Evolutionary conservation across 257 asterid genomes (phyloP), one percentile per base, ranked within the genome.

Genomic region (Solanum microdontum): DNA sequence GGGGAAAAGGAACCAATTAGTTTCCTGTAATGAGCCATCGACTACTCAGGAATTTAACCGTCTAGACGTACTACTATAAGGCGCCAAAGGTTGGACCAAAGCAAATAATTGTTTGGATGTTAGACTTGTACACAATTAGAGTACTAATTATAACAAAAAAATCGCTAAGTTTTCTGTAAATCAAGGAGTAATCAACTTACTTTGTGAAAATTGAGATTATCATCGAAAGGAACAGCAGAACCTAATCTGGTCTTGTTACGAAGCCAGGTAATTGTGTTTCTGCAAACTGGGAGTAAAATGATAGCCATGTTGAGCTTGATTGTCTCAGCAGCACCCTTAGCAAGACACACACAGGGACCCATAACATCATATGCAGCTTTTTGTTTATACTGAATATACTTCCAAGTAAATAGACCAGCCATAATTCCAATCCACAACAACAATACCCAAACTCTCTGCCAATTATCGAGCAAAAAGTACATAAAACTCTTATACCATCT

Each of bases 301-400:
- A 97, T 60, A 2, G 99, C 99, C 99, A 97, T 97, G 93, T 97
- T 97, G 36, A 97, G 91, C 94, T 97, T 97, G 39, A 95, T 93
- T 6, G 96, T 97, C 92, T 97, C 99, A n/a, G 99, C 99, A 0
- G 96, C 99, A 2, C 99, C 99, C 83, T 97, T 97, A 23, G 99
- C 99, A 72, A 95, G 7, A 90, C 98, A 94, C 62, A 97, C 98
- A 64, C 99, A 97, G 19, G 90, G 91, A 11, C 99, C 99, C 97
- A 95, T 93, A 1, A 97, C 96, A 0, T 23, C 88, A 33, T 91
- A 97, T 0, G 32, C 98, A 21, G 89, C 93, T 55, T 92, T 89
- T 26, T 92, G 86, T 84, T 90, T 92, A 88, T 97, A 97, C 68
- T 97, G 91, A 3, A 95, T 87, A 87, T 93, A 97, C 77, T 97